Conservation (phyloP, 768 basidiomycete genomes). For the Termitomyces sp. region DNA sequence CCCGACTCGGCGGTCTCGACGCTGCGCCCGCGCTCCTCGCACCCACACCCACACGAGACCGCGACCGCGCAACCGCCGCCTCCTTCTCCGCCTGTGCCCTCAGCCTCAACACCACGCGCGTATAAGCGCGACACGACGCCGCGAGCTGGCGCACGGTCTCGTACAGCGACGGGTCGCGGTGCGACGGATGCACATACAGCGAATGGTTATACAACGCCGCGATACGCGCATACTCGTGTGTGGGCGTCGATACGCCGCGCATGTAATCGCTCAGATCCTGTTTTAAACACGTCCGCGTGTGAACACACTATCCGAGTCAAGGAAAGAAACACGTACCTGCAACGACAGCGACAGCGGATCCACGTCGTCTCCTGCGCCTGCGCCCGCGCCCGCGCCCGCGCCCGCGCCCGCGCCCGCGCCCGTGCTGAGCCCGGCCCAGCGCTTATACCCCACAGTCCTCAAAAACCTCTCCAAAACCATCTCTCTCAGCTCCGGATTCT, state of each 20-base stretch:
- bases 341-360: conserved; percentile 64
- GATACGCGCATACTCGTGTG: conserved; percentile 62
- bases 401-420: conserved; percentile 9
- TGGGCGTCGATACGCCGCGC: conserved; percentile 71
- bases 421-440: conserved; percentile 48
- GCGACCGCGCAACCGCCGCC: conserved; percentile 19
- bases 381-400: too few relatives aligned
- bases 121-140: conserved; percentile 68
- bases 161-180: conserved; percentile 32
- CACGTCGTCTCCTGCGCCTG: background rate
- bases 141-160: conserved; percentile 47
- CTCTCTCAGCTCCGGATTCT: conserved; percentile 50
- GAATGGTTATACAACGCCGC: conserved; percentile 55
- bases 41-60: conserved; percentile 10
- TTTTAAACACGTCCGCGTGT: background rate
- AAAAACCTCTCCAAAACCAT: conserved; percentile 64
- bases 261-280: conserved; percentile 80
- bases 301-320: too few relatives aligned
- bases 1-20: conserved; percentile 54
- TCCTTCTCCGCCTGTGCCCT: conserved; percentile 73
- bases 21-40: conserved; percentile 17
- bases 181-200: conserved; percentile 32
- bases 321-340: conserved; percentile 37
- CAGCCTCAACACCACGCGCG: conserved; percentile 72
- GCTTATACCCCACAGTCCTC: conserved; percentile 62